Base-by-base conservation (phyloP, 805 yeast genomes). In the Candida anglica region DNA sequence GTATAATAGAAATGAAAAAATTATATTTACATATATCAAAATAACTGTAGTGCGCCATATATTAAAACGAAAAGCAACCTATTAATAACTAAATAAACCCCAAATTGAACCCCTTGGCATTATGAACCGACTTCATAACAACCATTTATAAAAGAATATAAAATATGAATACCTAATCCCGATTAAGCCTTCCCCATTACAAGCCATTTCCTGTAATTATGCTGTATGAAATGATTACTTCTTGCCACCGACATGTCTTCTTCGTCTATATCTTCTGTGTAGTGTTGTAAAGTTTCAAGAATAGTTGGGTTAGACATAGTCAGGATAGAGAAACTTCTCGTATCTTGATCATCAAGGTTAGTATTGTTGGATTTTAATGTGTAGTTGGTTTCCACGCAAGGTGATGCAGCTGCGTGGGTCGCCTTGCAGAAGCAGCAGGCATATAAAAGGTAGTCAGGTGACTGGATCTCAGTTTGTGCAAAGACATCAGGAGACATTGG, bases 391-490 rank as follows among this genome's bases (percentile, higher is more conserved):
- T n/a, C n/a, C n/a, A n/a, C n/a, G n/a, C n/a, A n/a, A n/a, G n/a
- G n/a, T n/a, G n/a, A n/a, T n/a, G n/a, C n/a, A n/a, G n/a, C n/a
- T n/a, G n/a, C n/a, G 11, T 39, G 39, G 30, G 26, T 25, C 3
- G 43, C 24, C 28, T 44, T 39, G 38, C 53, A 48, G 17, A 40
- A 36, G 21, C 39, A 38, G 30, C 51, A 48, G 21, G 46, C 53
- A 22, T 48, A 48, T 5, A 47, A 21, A 5, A 46, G 34, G 27
- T 37, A 31, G 11, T 15, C 19, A 11, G 37, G 39, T 9, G 30
- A 32, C 14, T 25, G 17, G 4, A 10, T n/a, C 19, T 28, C 19
- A 18, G 22, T 33, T 4, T 20, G 13, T 6, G 25, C 15, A 23
- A 32, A 17, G 19, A 19, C 22, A 13, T 27, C 29, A 18, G 34